Conservation (phyloP, 495 filamentous ascomycete species). For the Friedmanniomyces endolithicus region DNA sequence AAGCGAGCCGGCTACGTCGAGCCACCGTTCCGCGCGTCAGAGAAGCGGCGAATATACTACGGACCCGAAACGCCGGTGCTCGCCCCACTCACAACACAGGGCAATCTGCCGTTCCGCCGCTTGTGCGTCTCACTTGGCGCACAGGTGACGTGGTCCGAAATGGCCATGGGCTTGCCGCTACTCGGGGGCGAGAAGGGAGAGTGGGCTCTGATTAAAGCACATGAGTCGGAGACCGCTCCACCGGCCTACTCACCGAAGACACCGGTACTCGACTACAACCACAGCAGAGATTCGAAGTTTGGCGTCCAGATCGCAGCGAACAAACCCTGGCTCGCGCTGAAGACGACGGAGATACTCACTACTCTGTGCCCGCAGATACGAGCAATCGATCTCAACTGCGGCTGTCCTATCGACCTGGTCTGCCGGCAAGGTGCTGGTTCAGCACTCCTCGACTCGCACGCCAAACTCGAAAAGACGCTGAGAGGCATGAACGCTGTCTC, state of each 20-base stretch:
- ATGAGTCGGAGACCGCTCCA: slow-evolving; percentile 62
- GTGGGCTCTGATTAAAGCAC: slow-evolving; percentile 88
- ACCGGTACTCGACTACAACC: slow-evolving; percentile 61
- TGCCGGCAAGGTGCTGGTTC: slow-evolving; percentile 79
- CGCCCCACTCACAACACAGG: slow-evolving; percentile 83
- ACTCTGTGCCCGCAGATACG: slow-evolving; percentile 65
- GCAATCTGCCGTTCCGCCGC: slow-evolving; percentile 90
- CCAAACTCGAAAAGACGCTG: slow-evolving; percentile 81
- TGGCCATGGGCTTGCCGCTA: slow-evolving; percentile 85
- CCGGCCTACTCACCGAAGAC: slow-evolving; percentile 44
- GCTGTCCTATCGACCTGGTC: slow-evolving; percentile 90
- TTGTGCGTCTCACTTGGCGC: slow-evolving; percentile 85
- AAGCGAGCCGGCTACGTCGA: slow-evolving; percentile 68
- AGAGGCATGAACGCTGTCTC: slow-evolving; percentile 90
- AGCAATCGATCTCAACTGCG: slow-evolving; percentile 88
- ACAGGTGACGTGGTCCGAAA: slow-evolving; percentile 91
- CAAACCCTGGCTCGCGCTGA: slow-evolving; percentile 76
- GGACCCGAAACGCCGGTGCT: slow-evolving; percentile 83
- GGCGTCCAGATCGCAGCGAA: slow-evolving; percentile 84
- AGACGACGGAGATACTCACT: slow-evolving; percentile 71
- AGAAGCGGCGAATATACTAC: slow-evolving; percentile 88
- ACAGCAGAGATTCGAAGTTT: slow-evolving; percentile 71
- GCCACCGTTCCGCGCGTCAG: slow-evolving; percentile 74
- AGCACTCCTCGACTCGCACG: slow-evolving; percentile 73
- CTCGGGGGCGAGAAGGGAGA: slow-evolving; percentile 84